Base-by-base conservation (phyloP, 257 asterid genomes). In the Linaria vulgaris region DNA sequence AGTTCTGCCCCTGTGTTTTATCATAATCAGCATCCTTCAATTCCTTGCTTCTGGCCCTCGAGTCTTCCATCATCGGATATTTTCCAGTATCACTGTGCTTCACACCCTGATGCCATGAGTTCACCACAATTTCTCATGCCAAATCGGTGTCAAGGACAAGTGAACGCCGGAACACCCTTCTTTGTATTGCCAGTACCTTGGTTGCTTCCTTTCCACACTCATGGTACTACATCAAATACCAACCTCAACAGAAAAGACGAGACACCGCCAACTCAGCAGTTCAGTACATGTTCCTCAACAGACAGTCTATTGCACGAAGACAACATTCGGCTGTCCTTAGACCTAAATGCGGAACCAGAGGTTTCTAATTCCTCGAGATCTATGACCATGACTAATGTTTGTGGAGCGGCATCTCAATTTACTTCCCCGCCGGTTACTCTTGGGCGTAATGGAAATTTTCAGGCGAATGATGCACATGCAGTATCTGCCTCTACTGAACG, bases 161-260 rank as follows among this genome's bases (percentile, higher is more conserved):
- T 56, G 31, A 79, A 78, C 56, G 79, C 74, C 0, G 83, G 77
- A 44, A 41, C 79, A 46, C 79, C 90, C 23, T 5, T 77, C 0
- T 68, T 70, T 48, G 62, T 88, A 47, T 56, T 75, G 60, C 92
- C 91, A 2, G 64, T 81, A 14, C 86, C 94, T 55, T 86, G 84
- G 79, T 63, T 83, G 69, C 74, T 80, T 21, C 88, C 88, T 0
- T 57, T 63, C 23, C 60, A 64, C 58, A 5, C 79, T 52, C 78
- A 64, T 9, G 13, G 30, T 1, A 57, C 15, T 61, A 60, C 64
- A 6, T 53, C 12, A 56, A 56, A 54, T 4, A 37, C 57, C 15
- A 56, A 60, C 0, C 73, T 11, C 41, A 34, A 66, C 11, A 50
- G 43, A 23, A 72, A 67, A 45, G 37, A 47, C 4, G 49, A 66